These are phyloP conservation scores for Aciculoconidium aculeatum DNA, from an alignment of 805 yeast species.

Conservation along the genomic window DNA sequence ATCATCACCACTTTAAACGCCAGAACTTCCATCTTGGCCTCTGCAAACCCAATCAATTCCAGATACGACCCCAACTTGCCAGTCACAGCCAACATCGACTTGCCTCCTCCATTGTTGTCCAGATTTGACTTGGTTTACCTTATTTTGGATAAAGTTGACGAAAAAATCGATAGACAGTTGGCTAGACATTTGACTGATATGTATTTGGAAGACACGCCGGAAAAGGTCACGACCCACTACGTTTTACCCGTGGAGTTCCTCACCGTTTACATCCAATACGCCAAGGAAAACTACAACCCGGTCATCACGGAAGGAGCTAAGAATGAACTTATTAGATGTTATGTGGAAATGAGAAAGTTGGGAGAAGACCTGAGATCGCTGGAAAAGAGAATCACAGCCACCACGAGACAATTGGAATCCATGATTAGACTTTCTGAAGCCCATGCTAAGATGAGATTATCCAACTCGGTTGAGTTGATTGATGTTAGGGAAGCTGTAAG, in stretches of 20 bases:
- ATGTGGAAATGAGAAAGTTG: conserved; percentile 88
- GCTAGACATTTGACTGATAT: conserved; percentile 87
- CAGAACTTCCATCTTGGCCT: conserved; percentile 89
- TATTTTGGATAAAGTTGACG: conserved; percentile 89
- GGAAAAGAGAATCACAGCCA: conserved; percentile 93
- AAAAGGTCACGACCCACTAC: conserved; percentile 60
- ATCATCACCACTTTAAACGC: conserved; percentile 96
- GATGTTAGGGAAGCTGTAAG: conserved; percentile 95
- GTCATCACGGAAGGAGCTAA: conserved; percentile 74
- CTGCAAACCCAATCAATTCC: conserved; percentile 96
- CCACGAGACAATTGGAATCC: conserved; percentile 93
- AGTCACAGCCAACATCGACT: conserved; percentile 89
- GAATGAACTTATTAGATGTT: conserved; percentile 75
- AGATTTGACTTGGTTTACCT: conserved; percentile 93
- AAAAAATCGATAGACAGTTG: conserved; percentile 71
- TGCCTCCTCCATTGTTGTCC: conserved; percentile 93
- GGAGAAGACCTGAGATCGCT: conserved; percentile 87
- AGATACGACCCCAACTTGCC: conserved; percentile 93
- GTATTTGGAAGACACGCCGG: conserved; percentile 85
- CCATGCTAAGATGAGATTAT: conserved; percentile 92
- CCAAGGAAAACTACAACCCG: conserved; percentile 84
- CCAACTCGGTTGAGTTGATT: conserved; percentile 59
- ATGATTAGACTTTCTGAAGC: conserved; percentile 95
- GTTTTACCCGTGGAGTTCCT: conserved; percentile 81
- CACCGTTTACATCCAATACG: conserved; percentile 86